A percentile compares a stretch with the other conserved stretches of the same genome.
Conservation (phyloP, 192 early-diverging fungal species). For the Coemansia aciculifera region DNA sequence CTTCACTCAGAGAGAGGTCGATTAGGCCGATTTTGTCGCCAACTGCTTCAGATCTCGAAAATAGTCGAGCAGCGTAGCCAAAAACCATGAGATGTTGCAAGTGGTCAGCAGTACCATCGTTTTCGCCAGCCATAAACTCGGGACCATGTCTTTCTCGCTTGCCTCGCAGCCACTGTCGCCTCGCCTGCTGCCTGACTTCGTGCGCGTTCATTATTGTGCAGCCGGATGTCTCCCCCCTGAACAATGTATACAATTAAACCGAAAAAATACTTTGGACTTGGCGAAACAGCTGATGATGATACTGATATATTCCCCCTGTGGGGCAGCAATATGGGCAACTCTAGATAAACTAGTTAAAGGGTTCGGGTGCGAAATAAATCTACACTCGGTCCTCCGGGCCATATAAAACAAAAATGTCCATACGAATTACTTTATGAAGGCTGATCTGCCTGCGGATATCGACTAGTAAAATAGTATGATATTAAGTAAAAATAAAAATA, state of each 20-base stretch:
- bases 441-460: no score
- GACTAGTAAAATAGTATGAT: no score
- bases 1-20: slow-evolving; percentile 3
- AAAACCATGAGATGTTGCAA: slow-evolving; percentile 6
- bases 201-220: slow-evolving; percentile 11
- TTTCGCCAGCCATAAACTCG: slow-evolving; percentile 4
- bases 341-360: no score
- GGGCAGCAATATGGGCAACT: no score
- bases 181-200: slow-evolving; percentile 18
- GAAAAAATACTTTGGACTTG: background rate
- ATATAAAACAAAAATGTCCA: no score
- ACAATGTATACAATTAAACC: background rate
- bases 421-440: no score
- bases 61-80: slow-evolving; percentile 34
- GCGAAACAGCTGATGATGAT: no score
- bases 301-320: no score
- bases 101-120: slow-evolving; percentile 11
- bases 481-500: no score
- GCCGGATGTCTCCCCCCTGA: no score
- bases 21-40: slow-evolving; percentile 8
- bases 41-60: background rate
- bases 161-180: slow-evolving; percentile 16
- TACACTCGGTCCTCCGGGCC: no score
- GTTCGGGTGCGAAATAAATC: no score
- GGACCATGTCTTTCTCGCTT: slow-evolving; percentile 17